phyloP scores from a whole-genome alignment of 2,329 filamentous ascomycete species.

The Penicillium nordicum region DNA sequence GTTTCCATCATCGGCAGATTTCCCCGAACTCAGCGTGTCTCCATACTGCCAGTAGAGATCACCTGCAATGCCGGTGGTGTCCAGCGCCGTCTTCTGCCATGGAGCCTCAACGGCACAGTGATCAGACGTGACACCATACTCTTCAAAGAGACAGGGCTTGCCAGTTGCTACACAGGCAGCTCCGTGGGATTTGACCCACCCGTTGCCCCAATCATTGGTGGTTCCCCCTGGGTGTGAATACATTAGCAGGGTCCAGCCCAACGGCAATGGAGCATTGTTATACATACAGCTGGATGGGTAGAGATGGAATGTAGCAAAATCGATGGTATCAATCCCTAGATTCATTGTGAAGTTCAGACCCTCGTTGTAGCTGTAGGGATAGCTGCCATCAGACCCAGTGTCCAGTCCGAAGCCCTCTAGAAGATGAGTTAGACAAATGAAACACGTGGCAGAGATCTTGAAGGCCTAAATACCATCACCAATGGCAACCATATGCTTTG shows the following conservation, averaged over 20 bases:
- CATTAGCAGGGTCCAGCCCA: background rate
- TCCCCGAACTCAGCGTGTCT: conserved; percentile 29
- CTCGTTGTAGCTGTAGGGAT: conserved; percentile 52
- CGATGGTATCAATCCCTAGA: conserved; percentile 52
- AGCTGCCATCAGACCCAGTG: conserved; percentile 48
- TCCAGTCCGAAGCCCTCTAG: conserved; percentile 55
- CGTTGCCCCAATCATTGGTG: conserved; percentile 43
- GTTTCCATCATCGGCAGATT: conserved; percentile 31
- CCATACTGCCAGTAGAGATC: conserved; percentile 43
- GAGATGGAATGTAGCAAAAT: conserved; percentile 56
- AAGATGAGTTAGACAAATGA: background rate
- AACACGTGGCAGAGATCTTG: background rate
- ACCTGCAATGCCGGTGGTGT: conserved; percentile 33
- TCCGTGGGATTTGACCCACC: conserved; percentile 49
- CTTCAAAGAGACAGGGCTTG: conserved; percentile 44
- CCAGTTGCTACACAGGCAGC: conserved; percentile 35
- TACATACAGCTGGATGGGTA: conserved; percentile 48
- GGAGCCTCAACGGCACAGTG: conserved; percentile 29
- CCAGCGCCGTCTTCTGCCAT: conserved; percentile 38
- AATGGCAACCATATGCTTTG: conserved; percentile 59
- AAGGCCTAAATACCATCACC: conserved; percentile 46
- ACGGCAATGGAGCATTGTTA: background rate
- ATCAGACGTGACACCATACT: conserved; percentile 35
- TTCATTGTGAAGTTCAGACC: conserved; percentile 53
- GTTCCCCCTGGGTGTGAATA: conserved; percentile 30